phyloP scores from a whole-genome alignment of 2,329 filamentous ascomycete genomes.

The Fusarium protoensiforme region DNA sequence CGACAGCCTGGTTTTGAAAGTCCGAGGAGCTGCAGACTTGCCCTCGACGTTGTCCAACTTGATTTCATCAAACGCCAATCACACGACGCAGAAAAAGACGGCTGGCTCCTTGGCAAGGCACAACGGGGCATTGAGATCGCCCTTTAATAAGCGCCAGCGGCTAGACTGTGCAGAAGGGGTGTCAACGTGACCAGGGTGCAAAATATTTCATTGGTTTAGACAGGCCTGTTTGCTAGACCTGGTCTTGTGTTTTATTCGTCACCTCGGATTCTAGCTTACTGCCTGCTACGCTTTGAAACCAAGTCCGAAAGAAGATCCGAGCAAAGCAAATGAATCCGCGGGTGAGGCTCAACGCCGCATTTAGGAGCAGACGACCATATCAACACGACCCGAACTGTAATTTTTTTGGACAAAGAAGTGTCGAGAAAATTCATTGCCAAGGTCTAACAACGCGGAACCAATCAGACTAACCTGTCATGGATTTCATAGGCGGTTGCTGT shows the following conservation, averaged over 20 bases:
- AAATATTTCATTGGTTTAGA: neutral
- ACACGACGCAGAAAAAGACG: neutral
- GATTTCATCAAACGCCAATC: neutral
- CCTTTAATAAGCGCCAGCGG: neutral
- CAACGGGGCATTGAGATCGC: neutral
- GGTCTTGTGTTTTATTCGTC: neutral
- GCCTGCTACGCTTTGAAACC: neutral
- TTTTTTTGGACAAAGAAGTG: neutral
- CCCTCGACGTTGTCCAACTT: neutral
- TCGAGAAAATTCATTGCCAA: neutral
- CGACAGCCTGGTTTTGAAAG: neutral
- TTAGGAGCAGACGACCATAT: neutral
- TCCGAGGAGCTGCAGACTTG: neutral
- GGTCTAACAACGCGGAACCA: neutral
- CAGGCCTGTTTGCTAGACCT: neutral
- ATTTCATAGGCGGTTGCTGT: neutral
- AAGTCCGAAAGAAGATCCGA: neutral
- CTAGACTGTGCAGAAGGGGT: neutral
- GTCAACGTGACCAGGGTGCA: neutral
- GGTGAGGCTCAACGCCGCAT: neutral
- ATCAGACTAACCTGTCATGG: neutral
- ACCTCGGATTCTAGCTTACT: neutral
- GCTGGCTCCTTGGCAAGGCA: neutral
- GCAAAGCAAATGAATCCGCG: neutral
- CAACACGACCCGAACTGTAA: neutral